These are phyloP conservation scores for Panicum hallii DNA, from an alignment of 202 grass and related monocot species.

Conservation along the genomic window DNA sequence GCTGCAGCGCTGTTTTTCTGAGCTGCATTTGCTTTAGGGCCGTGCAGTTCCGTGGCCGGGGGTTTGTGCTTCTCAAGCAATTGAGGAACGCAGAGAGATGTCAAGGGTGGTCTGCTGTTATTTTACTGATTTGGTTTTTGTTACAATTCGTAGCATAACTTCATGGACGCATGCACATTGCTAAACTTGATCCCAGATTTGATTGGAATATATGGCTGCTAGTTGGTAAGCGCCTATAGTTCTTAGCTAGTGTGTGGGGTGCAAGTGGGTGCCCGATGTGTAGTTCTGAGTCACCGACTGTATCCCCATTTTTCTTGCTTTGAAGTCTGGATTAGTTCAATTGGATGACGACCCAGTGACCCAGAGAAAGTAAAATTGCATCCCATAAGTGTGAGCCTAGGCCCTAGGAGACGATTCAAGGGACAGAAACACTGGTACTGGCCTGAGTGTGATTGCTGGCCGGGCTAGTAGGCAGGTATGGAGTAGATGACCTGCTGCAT, in stretches of 20 bases:
- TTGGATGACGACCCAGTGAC: not conserved
- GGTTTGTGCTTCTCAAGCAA: not conserved
- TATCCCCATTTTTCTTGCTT: not conserved
- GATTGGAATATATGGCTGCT: not conserved
- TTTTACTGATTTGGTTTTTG: slow-evolving; percentile 1
- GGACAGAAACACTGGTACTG: not conserved
- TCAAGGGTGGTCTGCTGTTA: not conserved
- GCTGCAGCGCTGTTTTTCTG: not conserved
- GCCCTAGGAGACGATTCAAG: not conserved
- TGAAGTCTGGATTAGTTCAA: not conserved
- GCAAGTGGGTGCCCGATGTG: not conserved
- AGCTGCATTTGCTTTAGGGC: not conserved
- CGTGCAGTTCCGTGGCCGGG: not conserved
- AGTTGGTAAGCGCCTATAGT: not conserved
- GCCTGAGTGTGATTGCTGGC: not conserved
- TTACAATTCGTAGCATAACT: not conserved
- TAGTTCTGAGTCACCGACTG: not conserved
- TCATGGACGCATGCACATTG: not conserved
- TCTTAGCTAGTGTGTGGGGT: not conserved
- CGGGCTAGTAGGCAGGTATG: slow-evolving; percentile 8
- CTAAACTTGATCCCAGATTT: slow-evolving; percentile 15
- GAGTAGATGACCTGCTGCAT: not conserved
- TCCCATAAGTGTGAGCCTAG: not conserved
- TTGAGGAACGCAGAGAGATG: not conserved
- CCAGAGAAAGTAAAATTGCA: not conserved